Evolutionary conservation across 2,329 filamentous ascomycete species (phyloP).

Genomic region (Anisogramma anomala): DNA sequence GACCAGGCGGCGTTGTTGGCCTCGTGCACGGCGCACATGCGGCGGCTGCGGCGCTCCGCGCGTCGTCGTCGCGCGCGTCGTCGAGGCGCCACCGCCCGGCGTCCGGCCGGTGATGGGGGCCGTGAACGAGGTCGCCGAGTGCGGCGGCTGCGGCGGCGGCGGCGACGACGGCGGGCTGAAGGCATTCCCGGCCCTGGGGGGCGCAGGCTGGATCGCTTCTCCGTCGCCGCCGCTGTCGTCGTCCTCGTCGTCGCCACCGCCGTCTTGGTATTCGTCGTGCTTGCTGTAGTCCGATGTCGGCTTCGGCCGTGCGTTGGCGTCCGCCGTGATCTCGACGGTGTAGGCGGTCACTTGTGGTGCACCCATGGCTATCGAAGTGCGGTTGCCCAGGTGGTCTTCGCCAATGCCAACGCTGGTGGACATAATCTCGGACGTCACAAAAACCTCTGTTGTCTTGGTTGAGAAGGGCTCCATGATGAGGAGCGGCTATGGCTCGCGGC

Average conservation of each 20-base stretch:
- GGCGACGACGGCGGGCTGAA: slow-evolving; percentile 6
- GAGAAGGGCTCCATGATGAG: slow-evolving; percentile 35
- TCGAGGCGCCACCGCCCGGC: background rate
- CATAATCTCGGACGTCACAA: slow-evolving; percentile 41
- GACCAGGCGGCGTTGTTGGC: slow-evolving; percentile 54
- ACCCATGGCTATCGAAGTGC: slow-evolving; percentile 14
- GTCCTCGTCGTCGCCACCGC: background rate
- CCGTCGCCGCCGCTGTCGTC: slow-evolving; percentile 2
- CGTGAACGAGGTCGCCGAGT: background rate
- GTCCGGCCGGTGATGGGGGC: background rate
- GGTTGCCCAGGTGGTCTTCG: slow-evolving; percentile 22
- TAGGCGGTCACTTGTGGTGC: slow-evolving; percentile 24
- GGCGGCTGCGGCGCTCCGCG: slow-evolving; percentile 16
- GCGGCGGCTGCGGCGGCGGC: background rate
- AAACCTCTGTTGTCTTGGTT: slow-evolving; percentile 50
- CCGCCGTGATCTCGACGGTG: slow-evolving; percentile 38
- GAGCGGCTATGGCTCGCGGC: slow-evolving; percentile 31
- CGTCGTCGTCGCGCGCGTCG: background rate
- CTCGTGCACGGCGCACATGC: slow-evolving; percentile 33
- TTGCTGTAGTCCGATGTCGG: background rate
- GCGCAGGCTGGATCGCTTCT: background rate
- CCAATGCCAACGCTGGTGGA: slow-evolving; percentile 22
- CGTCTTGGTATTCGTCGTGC: too few species aligned
- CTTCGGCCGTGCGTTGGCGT: background rate
- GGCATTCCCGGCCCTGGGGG: slow-evolving; percentile 14